Conservation (phyloP, 768 basidiomycete genomes). For the Macrolepiota albuminosa region DNA sequence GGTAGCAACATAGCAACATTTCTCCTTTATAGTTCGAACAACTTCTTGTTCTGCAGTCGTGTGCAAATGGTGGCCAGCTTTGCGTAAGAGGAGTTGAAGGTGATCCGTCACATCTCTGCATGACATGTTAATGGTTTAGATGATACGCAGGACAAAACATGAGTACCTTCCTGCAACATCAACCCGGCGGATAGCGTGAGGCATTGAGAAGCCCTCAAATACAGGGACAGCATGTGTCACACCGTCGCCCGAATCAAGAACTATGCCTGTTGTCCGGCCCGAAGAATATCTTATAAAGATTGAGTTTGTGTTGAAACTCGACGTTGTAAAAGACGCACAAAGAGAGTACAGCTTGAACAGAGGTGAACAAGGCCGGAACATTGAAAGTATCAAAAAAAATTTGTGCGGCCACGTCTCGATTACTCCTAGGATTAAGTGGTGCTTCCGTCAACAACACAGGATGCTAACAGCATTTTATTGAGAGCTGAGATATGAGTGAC, state of each 20-base stretch:
- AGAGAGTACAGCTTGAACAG: constrained; percentile 95
- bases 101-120: constrained; percentile 93
- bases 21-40: constrained; percentile 96
- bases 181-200: constrained; percentile 93
- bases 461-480: constrained; percentile 55
- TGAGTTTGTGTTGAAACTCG: constrained; percentile 7
- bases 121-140: constrained; percentile 13
- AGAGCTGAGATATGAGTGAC: constrained; percentile 13
- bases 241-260: constrained; percentile 97
- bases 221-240: constrained; percentile 99
- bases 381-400: constrained; percentile 99
- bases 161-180: constrained; percentile 93
- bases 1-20: constrained; percentile 91
- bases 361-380: constrained; percentile 94
- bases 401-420: constrained; percentile 94
- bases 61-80: constrained; percentile 91
- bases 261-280: constrained; percentile 97
- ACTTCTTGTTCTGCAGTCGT: constrained; percentile 98
- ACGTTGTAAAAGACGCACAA: constrained; percentile 53
- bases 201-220: constrained; percentile 99
- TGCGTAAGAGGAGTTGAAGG: constrained; percentile 88
- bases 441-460: constrained; percentile 97
- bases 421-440: constrained; percentile 92
- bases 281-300: constrained; percentile 81
- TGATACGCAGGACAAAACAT: not conserved